Evolutionary conservation across 208 protist species (phyloP).

Genomic region (Endotrypanum monterogeii): DNA sequence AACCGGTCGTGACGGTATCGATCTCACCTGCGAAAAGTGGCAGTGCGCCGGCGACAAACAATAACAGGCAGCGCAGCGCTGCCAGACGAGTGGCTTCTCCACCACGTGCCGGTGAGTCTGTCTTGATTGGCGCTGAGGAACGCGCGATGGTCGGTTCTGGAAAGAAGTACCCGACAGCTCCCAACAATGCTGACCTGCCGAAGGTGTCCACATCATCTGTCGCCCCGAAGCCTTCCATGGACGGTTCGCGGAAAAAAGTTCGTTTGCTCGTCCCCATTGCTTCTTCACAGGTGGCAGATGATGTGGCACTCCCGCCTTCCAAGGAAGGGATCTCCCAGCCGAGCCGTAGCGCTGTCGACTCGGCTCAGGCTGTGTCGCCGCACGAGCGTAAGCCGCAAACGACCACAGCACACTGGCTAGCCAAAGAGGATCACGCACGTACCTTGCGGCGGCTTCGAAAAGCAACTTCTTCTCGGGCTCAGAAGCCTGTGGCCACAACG

Average conservation of each 20-base stretch:
- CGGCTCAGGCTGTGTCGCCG: not conserved
- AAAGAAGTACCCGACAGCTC: not conserved
- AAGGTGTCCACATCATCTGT: not conserved
- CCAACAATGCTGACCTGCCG: not conserved
- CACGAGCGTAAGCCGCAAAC: not conserved
- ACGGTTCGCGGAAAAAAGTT: not conserved
- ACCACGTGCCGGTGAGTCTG: not conserved
- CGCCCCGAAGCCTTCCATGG: not conserved
- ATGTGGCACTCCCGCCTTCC: not conserved
- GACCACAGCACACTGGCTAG: not conserved
- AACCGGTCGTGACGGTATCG: conserved; percentile 15
- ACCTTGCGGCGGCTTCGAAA: conserved; percentile 8
- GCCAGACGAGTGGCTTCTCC: not conserved
- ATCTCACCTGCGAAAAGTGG: conserved; percentile 5
- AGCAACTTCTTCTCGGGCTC: not conserved
- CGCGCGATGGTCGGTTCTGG: not conserved
- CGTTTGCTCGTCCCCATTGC: not conserved
- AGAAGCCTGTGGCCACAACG: not conserved
- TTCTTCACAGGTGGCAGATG: not conserved
- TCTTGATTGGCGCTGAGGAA: not conserved
- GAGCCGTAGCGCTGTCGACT: not conserved
- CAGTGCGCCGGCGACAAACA: not conserved
- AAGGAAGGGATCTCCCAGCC: not conserved
- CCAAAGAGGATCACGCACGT: not conserved
- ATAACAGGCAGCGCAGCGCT: not conserved